phyloP scores from a whole-genome alignment of 371 early-diverging fungal genomes.

The Syncephalastrum monosporum region DNA sequence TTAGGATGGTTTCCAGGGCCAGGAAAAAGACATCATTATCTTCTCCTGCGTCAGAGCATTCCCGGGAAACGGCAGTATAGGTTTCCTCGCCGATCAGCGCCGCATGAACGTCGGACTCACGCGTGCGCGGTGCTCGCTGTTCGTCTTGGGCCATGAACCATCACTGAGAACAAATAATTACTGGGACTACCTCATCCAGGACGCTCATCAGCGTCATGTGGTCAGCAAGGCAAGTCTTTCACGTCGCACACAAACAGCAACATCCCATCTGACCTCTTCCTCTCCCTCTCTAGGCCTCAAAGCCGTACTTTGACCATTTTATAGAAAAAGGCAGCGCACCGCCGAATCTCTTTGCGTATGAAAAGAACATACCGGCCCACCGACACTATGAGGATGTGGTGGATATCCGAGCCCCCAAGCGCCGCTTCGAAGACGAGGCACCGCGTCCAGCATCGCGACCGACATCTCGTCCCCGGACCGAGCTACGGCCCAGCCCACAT shows the following conservation, averaged over 20 bases:
- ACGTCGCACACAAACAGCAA: not conserved
- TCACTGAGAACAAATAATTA: slow-evolving; percentile 58
- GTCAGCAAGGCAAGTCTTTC: slow-evolving; percentile 44
- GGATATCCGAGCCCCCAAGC: too few species aligned
- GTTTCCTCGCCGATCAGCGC: slow-evolving; percentile 88
- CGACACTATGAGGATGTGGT: too few species aligned
- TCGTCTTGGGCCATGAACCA: slow-evolving; percentile 82
- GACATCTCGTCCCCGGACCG: too few species aligned
- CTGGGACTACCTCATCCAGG: slow-evolving; percentile 70
- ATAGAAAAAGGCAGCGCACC: slow-evolving; percentile 9
- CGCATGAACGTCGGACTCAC: slow-evolving; percentile 97
- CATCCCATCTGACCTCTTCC: not conserved
- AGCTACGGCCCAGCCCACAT: too few species aligned
- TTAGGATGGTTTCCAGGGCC: slow-evolving; percentile 98
- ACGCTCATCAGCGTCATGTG: slow-evolving; percentile 50
- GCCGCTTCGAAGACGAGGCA: too few species aligned
- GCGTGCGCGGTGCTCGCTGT: slow-evolving; percentile 86
- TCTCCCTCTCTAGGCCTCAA: not conserved
- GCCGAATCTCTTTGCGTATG: slow-evolving; percentile 20
- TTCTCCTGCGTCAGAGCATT: slow-evolving; percentile 94
- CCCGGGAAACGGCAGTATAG: slow-evolving; percentile 64
- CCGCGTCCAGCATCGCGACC: too few species aligned
- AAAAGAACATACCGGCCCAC: too few species aligned
- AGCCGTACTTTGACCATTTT: slow-evolving; percentile 24
- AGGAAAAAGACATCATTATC: slow-evolving; percentile 96